Base-by-base conservation (phyloP, 192 early-diverging fungal species). In the Dissophora globulifera region DNA sequence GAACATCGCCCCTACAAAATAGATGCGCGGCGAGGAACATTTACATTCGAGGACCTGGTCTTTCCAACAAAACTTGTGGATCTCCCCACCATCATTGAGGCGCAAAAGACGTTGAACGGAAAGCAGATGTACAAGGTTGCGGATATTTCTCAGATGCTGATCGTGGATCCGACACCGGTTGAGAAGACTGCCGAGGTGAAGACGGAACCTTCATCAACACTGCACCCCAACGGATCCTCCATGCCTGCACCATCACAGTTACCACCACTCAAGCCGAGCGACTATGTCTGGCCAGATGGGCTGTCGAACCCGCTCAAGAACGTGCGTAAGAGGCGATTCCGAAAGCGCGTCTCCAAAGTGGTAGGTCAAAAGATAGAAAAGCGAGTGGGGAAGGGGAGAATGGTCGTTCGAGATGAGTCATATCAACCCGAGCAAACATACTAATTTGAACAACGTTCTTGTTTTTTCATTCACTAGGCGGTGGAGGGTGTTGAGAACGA, bases 41-140 rank as follows among this genome's bases (percentile, higher is more conserved):
- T 94, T 29, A 67, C 50, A 9, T 82, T 89, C 38, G 81, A 84
- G n/a, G 80, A 79, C 11, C 41, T 79, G 12, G 78, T 79, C 19
- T 91, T 89, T 42, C 62, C 81, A 15, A 84, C 87, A n/a, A 89
- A 82, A 31, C 84, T 96, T 10, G 90, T 94, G 3, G 94, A 96
- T 69, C 67, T 96, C 31, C 94, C 94, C 12, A 91, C 88, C 17
- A 93, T 96, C 56, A 87, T 93, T 30, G 94, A 96, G 66, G 88
- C 93, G 2, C 92, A 93, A 62, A 96, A 95, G 68, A 94, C 93
- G 0, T 78, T 93, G 11, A 92, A 96, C 59, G 88, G 89, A 61
- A 93, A 93, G 58, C 93, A 95, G 63, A 84, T 93, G 32, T 94
- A 91, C 72, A 96, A 96, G 59, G 85, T 94, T 38, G 89, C 87